Conservation (phyloP, 2,329 filamentous ascomycete genomes). For the Myriosclerotinia curreyana region DNA sequence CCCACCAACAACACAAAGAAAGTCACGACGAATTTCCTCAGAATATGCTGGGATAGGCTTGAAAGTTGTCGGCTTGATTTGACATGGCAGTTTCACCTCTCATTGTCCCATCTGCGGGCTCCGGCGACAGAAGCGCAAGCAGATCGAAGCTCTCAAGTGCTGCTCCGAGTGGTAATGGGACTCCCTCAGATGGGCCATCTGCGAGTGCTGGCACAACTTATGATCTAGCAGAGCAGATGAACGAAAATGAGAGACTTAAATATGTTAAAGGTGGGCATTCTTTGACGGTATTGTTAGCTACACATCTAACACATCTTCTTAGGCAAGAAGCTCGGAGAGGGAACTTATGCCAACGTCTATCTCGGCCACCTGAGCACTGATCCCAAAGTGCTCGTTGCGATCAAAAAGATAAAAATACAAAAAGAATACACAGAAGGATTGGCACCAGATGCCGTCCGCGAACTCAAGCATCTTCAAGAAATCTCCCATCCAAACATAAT, state of each 20-base stretch:
- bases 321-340: constrained; percentile 91
- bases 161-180: constrained; percentile 24
- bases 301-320: constrained; percentile 19
- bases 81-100: constrained; percentile 30
- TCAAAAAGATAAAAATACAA: constrained; percentile 89
- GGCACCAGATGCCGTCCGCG: constrained; percentile 89
- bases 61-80: not conserved
- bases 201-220: constrained; percentile 38
- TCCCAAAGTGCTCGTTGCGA: constrained; percentile 74
- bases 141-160: constrained; percentile 23
- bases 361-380: constrained; percentile 75
- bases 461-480: constrained; percentile 94
- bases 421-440: constrained; percentile 88
- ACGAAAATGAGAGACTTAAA: constrained; percentile 78
- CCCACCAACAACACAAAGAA: not conserved
- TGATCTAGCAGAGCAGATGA: constrained; percentile 75
- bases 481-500: constrained; percentile 95
- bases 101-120: constrained; percentile 21
- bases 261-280: constrained; percentile 71
- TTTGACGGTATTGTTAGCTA: constrained; percentile 18
- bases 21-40: not conserved
- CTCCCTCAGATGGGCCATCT: constrained; percentile 24
- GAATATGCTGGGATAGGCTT: constrained; percentile 5
- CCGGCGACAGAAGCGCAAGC: constrained; percentile 19
- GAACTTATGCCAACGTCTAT: constrained; percentile 96